Base-by-base conservation (phyloP, 2,329 filamentous ascomycete genomes). In the Clarireedia monteithiana region DNA sequence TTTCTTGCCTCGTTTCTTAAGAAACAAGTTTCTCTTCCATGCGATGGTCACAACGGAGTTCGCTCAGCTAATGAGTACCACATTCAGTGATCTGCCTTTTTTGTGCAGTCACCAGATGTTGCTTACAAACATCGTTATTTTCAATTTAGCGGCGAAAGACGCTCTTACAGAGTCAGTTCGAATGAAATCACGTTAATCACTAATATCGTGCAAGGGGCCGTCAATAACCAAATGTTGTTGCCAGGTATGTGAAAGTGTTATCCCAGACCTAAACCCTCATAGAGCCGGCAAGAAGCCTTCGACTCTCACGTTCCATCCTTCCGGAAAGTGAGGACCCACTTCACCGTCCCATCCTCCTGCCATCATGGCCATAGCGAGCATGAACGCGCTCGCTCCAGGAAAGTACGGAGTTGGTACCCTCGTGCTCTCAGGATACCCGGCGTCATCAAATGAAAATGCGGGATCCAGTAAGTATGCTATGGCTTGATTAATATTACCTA, bases 381-480 rank as follows among this genome's bases (percentile, higher is more conserved):
- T 60, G 57, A 83, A 68, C 1, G 73, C 73, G 2, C 75, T 73
- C 38, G 74, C 72, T 20, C 74, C 75, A 0, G 80, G 80, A 56
- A 83, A 80, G 65, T 83, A 83, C 9, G 80, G 80, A 27, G 80
- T 82, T 1, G 79, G 73, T 7, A 81, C 80, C 44, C 75, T 71
- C 4, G 71, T 69, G 0, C 77, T 77, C 5, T 77, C 67, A 0
- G 78, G 75, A 65, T 81, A 80, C 1, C 80, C 79, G 1, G 79
- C 74, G 61, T 80, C 79, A 67, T 83, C 79, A 64, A 83, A 82
- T 44, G 69, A 64, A 53, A 79, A 82, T 24, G 75, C 70, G 1
- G 72, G 67, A 66, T 83, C 71, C 23, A 83, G 64, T 15, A 76
- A 49, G 53, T 74, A 71, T 4, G 67, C 66, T 9, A 77, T 66